Evolutionary conservation across 306 rosid species (phyloP), one percentile per base, ranked within the genome.

Genomic region (Oxytropis ochrocephala): DNA sequence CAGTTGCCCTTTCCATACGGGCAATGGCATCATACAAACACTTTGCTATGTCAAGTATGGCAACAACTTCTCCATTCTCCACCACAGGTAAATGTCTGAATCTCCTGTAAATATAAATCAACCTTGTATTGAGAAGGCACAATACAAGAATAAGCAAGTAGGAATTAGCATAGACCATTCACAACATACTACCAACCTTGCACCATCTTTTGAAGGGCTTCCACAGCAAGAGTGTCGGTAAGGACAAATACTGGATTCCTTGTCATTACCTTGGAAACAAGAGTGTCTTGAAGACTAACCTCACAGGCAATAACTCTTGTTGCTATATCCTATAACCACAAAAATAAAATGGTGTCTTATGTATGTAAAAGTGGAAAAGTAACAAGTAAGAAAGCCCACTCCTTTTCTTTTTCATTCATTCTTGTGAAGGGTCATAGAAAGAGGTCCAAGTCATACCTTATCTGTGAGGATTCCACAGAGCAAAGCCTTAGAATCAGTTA

Each of bases 161-260:
- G 7, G 11, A 69, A 63, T 36, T 27, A 27, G 29, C 49, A 38
- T 13, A 63, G 33, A 68, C 57, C 21, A 60, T 21, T 29, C 49
- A 12, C 17, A 13, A 43, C 33, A 4, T 6, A 19, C 18, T 29
- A 78, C 87, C 49, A 78, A 95, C 99, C 99, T 81, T 91, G 99
- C 60, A 95, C 99, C 99, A 95, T 95, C 89, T 95, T 95, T 73
- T 95, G 99, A 62, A 95, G 99, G 16, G 99, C 99, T 85, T 95
- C 99, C 54, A 89, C 99, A 3, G 99, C 97, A 76, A 89, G 95
- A 73, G 97, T 89, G 73, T 91, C 90, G 9, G 97, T 87, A 43
- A 91, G 96, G 72, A 95, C 99, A 79, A 95, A 95, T 11, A 83
- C 59, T 0, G 97, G 99, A 84, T 95, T 91, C 83, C 79, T 86